A percentile compares a stretch with the other conserved stretches of the same genome.
phyloP scores from a whole-genome alignment of 148 eudicot species.

The Hydrangea macrophylla region DNA sequence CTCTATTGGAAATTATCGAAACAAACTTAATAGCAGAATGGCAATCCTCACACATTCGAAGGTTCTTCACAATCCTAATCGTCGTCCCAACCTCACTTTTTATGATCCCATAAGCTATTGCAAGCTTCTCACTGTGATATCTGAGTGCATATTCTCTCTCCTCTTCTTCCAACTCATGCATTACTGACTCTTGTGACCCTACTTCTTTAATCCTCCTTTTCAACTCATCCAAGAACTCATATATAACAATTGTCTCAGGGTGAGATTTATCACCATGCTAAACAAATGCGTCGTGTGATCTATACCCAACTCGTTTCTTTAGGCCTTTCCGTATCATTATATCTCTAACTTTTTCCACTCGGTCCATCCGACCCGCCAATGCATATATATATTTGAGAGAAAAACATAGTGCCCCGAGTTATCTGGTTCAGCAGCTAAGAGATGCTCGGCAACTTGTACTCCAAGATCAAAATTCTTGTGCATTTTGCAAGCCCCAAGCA shows the following conservation, averaged over 20 bases:
- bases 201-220: constrained; percentile 41
- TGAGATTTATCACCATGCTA: constrained; percentile 59
- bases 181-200: constrained; percentile 46
- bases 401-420: constrained; percentile 51
- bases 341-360: constrained; percentile 45
- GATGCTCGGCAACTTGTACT: constrained; percentile 50
- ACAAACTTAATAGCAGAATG: constrained; percentile 63
- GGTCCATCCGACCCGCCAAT: constrained; percentile 55
- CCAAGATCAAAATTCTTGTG: constrained; percentile 50
- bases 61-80: constrained; percentile 59
- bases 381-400: constrained; percentile 58
- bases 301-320: constrained; percentile 56
- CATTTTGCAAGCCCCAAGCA: constrained; percentile 67
- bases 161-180: constrained; percentile 68
- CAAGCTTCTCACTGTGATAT: constrained; percentile 73
- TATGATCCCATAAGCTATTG: constrained; percentile 57
- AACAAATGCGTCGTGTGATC: constrained; percentile 46
- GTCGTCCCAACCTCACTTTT: constrained; percentile 25
- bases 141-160: constrained; percentile 50
- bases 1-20: constrained; percentile 38
- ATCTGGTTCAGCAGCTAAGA: constrained; percentile 50
- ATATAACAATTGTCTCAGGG: constrained; percentile 39
- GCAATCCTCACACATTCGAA: constrained; percentile 70
- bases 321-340: constrained; percentile 43
- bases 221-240: constrained; percentile 47